phyloP scores from a whole-genome alignment of 495 filamentous ascomycete species.

The Penicillium canescens region DNA sequence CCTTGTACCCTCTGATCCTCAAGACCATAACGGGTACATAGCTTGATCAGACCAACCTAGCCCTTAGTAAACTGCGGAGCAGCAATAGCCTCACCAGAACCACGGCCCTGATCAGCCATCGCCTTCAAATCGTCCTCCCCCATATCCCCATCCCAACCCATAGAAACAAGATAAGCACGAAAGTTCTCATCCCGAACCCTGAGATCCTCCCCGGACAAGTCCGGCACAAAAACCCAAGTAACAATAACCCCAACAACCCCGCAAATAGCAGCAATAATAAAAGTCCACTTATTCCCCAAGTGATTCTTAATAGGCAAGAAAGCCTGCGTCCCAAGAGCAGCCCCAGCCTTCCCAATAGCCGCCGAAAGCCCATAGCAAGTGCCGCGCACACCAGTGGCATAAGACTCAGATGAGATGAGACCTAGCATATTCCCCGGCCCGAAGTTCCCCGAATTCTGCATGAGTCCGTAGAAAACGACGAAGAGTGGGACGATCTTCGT shows the following conservation, averaged over 20 bases:
- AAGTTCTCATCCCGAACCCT: slow-evolving; percentile 43
- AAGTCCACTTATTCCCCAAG: slow-evolving; percentile 52
- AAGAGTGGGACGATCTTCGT: slow-evolving; percentile 53
- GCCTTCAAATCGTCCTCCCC: slow-evolving; percentile 42
- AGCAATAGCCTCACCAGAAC: not conserved
- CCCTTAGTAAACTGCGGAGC: too few species aligned
- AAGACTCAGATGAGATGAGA: slow-evolving; percentile 49
- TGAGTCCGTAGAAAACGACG: slow-evolving; percentile 55
- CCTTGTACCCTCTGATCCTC: too few species aligned
- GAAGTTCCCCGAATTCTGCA: slow-evolving; percentile 52
- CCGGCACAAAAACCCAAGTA: slow-evolving; percentile 52
- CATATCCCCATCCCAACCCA: slow-evolving; percentile 52
- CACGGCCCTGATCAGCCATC: slow-evolving; percentile 26
- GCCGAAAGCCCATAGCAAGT: slow-evolving; percentile 54
- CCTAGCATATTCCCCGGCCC: slow-evolving; percentile 55
- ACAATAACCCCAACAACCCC: slow-evolving; percentile 52
- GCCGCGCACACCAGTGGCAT: slow-evolving; percentile 51
- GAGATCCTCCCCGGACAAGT: slow-evolving; percentile 47
- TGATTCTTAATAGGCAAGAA: slow-evolving; percentile 46
- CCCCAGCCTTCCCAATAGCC: slow-evolving; percentile 54
- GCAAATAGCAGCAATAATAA: slow-evolving; percentile 54
- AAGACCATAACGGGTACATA: too few species aligned
- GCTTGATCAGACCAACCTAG: too few species aligned
- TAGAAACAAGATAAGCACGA: slow-evolving; percentile 43
- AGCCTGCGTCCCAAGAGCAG: slow-evolving; percentile 52